These are phyloP conservation scores for Phytophthora sojae DNA, from an alignment of 352 stramenopile species.

Conservation along the genomic window DNA sequence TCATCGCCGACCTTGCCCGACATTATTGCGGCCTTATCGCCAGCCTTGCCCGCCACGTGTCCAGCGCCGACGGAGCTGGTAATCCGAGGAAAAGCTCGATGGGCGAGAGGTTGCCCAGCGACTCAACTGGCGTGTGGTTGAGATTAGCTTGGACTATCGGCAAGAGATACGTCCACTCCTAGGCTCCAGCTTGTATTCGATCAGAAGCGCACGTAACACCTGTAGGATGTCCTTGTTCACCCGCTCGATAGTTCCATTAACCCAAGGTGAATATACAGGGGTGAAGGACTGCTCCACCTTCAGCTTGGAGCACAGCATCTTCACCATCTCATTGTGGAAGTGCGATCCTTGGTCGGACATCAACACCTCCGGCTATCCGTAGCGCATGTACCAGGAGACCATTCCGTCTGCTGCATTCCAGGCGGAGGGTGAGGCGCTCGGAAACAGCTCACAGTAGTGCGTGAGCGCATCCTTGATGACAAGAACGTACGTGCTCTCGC, in stretches of 20 bases:
- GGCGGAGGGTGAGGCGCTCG: not conserved
- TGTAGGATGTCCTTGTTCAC: slow-evolving; percentile 10
- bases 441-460: slow-evolving; percentile 35
- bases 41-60: not conserved
- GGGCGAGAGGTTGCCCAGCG: not conserved
- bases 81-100: slow-evolving; percentile 7
- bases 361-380: slow-evolving; percentile 16
- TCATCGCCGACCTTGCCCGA: not conserved
- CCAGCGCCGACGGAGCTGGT: not conserved
- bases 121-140: slow-evolving; percentile 11
- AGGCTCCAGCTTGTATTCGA: slow-evolving; percentile 9
- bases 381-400: slow-evolving; percentile 33
- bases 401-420: slow-evolving; percentile 17
- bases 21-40: not conserved
- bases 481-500: slow-evolving; percentile 23
- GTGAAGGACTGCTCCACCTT: slow-evolving; percentile 5
- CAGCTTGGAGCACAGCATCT: not conserved
- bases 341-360: slow-evolving; percentile 30
- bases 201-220: not conserved
- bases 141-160: slow-evolving; percentile 11
- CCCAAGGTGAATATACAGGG: slow-evolving; percentile 7
- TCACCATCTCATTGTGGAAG: slow-evolving; percentile 24
- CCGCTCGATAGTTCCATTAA: slow-evolving; percentile 7
- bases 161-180: slow-evolving; percentile 7
- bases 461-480: slow-evolving; percentile 36